Evolutionary conservation across 1,284 basidiomycete species (phyloP).

Genomic region (Ganoderma resinaceum): DNA sequence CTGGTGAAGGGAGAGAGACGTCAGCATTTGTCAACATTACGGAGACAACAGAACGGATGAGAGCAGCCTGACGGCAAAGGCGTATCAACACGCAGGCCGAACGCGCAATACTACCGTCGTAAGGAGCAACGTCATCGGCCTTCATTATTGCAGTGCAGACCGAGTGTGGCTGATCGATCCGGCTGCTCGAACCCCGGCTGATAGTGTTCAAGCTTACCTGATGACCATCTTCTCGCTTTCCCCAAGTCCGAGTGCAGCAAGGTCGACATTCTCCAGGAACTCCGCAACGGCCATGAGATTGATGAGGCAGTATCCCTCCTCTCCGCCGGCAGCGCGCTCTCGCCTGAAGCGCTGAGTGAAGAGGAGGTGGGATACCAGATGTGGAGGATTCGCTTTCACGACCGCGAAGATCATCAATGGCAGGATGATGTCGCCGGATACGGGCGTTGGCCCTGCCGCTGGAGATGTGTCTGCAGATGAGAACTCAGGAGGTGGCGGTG

Average conservation of each 20-base stretch:
- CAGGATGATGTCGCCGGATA: conserved; percentile 83
- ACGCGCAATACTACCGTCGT: background rate
- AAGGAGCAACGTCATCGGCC: background rate
- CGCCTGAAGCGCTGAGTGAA: conserved; percentile 88
- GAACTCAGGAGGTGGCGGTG: conserved; percentile 36
- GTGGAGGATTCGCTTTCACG: conserved; percentile 88
- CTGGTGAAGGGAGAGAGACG: conserved; percentile 44
- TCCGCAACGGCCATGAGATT: conserved; percentile 94
- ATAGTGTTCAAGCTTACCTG: conserved; percentile 46
- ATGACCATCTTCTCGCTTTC: conserved; percentile 68
- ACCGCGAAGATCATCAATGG: conserved; percentile 93
- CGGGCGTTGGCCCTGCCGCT: conserved; percentile 46
- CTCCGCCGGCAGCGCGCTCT: conserved; percentile 73
- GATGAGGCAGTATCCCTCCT: conserved; percentile 91
- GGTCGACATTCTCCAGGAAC: conserved; percentile 92
- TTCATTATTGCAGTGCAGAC: background rate
- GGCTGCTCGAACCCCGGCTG: background rate
- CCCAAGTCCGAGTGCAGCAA: conserved; percentile 81
- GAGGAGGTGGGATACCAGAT: conserved; percentile 85
- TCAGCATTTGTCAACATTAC: conserved; percentile 9
- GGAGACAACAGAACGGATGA: background rate
- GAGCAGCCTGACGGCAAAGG: background rate
- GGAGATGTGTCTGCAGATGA: conserved; percentile 15
- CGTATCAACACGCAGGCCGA: too few species aligned
- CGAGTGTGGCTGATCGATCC: background rate